These are phyloP conservation scores for Kluyveromyces sp. DNA, from an alignment of 1,139 yeast species.

Conservation along the genomic window DNA sequence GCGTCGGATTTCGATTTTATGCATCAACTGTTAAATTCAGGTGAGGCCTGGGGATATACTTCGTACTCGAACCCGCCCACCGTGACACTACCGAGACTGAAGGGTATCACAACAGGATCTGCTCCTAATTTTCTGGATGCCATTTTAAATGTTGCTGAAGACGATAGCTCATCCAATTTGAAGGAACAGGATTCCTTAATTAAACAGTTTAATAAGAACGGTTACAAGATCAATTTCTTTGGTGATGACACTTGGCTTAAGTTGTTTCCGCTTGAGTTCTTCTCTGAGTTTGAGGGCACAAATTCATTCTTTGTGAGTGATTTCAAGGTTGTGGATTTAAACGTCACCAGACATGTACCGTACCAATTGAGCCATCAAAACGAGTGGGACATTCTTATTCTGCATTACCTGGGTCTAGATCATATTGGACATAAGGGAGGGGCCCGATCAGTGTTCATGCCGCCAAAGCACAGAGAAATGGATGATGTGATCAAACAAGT, in stretches of 20 bases:
- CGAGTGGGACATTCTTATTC: conserved; percentile 76
- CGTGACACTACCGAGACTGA: conserved; percentile 70
- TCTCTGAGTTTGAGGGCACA: conserved; percentile 73
- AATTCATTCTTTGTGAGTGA: conserved; percentile 91
- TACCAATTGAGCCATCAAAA: conserved; percentile 31
- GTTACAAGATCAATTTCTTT: conserved; percentile 63
- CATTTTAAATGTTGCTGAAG: conserved; percentile 87
- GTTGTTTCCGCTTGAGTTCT: conserved; percentile 58
- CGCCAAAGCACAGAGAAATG: conserved; percentile 77
- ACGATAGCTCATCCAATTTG: conserved; percentile 70
- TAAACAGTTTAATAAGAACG: conserved; percentile 46
- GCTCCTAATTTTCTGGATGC: conserved; percentile 81
- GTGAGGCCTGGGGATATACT: conserved; percentile 78
- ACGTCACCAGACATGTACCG: conserved; percentile 78
- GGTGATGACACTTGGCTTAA: conserved; percentile 99
- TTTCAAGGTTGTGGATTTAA: conserved; percentile 85
- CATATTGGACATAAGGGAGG: conserved; percentile 99
- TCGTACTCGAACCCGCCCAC: conserved; percentile 88
- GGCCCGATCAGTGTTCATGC: conserved; percentile 73
- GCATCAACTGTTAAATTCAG: conserved; percentile 58
- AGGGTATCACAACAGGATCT: conserved; percentile 77
- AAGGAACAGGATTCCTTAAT: conserved; percentile 84
- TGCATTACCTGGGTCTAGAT: conserved; percentile 90
- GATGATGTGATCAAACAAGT: conserved; percentile 54
- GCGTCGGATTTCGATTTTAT: conserved; percentile 55